Base-by-base conservation (phyloP, 176 grass and related monocot genomes). In the Guadua angustifolia region DNA sequence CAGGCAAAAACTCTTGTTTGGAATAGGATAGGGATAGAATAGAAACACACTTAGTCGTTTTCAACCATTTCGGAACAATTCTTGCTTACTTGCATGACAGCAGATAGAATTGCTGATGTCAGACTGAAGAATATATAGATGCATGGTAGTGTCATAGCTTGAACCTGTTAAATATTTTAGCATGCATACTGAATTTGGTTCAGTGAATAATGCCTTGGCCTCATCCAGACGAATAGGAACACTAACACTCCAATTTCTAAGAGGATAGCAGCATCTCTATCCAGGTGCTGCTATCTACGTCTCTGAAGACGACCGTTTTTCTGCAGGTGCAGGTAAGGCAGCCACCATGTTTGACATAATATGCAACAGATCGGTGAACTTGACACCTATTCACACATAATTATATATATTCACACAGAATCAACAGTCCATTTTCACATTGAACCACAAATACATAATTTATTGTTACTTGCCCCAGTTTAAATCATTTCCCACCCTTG, bases 291-390 rank as follows among this genome's bases (percentile, higher is more conserved):
- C 65, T 5, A 77, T 32, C 79, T 63, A 71, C 73, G 42, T 52
- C 21, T 58, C 39, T 43, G 56, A 58, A 58, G 56, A 58, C 9
- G 21, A 5, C n/a, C 29, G 4, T 64, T 89, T 88, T 86, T 86
- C 83, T 66, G 19, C 65, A 72, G 72, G 29, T 89, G 46, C 46
- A 86, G 88, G 71, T 77, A 58, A 71, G 78, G 43, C 77, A 64
- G 78, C 72, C 83, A 71, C 66, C n/a, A 38, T 71, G 66, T 81
- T 89, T 66, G 88, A 90, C 78, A 71, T 39, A 40, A 38, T 18
- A 56, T 74, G 33, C 32, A 26, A 70, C 52, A 51, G 65, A 46
- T 73, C 45, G 86, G 63, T 81, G 63, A 73, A 65, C 46, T n/a
- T 35, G n/a, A n/a, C n/a, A n/a, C n/a, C n/a, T n/a, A n/a, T n/a